Evolutionary conservation across 805 yeast genomes (phyloP), one percentile per base, ranked within the genome.

Genomic region (Wickerhamomyces bovis): DNA sequence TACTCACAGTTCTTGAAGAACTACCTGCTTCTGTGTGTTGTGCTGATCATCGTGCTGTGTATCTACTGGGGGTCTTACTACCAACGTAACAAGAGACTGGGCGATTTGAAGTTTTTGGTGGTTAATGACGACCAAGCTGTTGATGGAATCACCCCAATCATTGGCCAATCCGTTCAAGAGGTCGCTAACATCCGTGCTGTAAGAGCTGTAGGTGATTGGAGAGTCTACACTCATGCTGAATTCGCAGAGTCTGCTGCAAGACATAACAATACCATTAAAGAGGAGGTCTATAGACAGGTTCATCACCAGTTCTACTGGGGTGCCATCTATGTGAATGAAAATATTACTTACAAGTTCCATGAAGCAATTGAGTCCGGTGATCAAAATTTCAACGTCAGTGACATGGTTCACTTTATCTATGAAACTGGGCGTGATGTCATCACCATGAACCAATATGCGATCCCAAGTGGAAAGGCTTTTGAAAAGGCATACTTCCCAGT

Each of bases 381-480:
- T 8, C 43, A 49, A 22, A 51, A 58, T 2, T 51, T 54, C 19
- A 60, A 57, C 33, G 49, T 56, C 28, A 54, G 60, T 4, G 47
- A 60, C 19, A 47, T 57, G 45, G 65, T 80, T 21, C 63, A 68
- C 19, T 63, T 72, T 0, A 58, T 72, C 42, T 82, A 74, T 57
- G 87, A 83, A 61, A 73, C 84, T 1, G 89, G 83, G 3, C 68
- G 88, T 52, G 90, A 85, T 57, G 67, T 75, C 40, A 47, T 68
- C 20, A 72, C 75, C 22, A 70, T 81, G 68, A 57, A 52, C 10
- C 49, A 68, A 2, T 74, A 73, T 43, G 65, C 80, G 6, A 50
- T 64, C 0, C 79, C 83, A 0, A 60, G 70, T 18, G 77, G 18
- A 60, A 81, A 51, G 81, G 76, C 55, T 57, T 72, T 49, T 45